Evolutionary conservation across 495 filamentous ascomycete genomes (phyloP).

Genomic region (Podospora bellae-mahoneyi): DNA sequence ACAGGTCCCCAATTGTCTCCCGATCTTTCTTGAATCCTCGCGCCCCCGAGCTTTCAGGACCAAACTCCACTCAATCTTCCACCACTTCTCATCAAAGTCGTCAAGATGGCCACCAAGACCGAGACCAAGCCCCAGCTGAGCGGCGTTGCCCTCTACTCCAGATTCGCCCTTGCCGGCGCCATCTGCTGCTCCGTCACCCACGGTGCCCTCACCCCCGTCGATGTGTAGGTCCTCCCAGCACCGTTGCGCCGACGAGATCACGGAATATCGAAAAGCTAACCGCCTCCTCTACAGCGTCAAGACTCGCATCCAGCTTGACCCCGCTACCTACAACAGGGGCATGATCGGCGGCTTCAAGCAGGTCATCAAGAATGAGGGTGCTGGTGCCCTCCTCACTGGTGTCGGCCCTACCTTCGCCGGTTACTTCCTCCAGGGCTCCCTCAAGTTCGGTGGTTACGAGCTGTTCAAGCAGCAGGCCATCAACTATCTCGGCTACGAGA

Average conservation of each 20-base stretch:
- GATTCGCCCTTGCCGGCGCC: slow-evolving; percentile 90
- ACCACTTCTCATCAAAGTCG: slow-evolving; percentile 23
- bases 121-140: slow-evolving; percentile 35
- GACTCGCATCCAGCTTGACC: slow-evolving; percentile 92
- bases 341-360: slow-evolving; percentile 83
- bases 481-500: slow-evolving; percentile 76
- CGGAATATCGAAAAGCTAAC: slow-evolving; percentile 17
- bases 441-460: slow-evolving; percentile 96
- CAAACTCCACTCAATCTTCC: slow-evolving; percentile 34
- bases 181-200: slow-evolving; percentile 94
- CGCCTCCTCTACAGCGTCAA: slow-evolving; percentile 64
- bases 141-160: slow-evolving; percentile 63
- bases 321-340: slow-evolving; percentile 82
- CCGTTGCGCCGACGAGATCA: background rate
- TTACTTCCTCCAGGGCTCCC: slow-evolving; percentile 91
- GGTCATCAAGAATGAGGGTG: slow-evolving; percentile 80
- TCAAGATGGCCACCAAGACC: slow-evolving; percentile 39
- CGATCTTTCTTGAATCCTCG: slow-evolving; percentile 23
- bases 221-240: slow-evolving; percentile 71
- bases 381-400: slow-evolving; percentile 83
- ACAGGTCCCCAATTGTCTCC: slow-evolving; percentile 27
- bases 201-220: slow-evolving; percentile 86
- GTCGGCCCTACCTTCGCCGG: slow-evolving; percentile 83
- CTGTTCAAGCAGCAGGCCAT: slow-evolving; percentile 93
- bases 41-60: slow-evolving; percentile 24